These are phyloP conservation scores for Pugionium cornutum DNA, from an alignment of 345 rosid species.

Conservation along the genomic window DNA sequence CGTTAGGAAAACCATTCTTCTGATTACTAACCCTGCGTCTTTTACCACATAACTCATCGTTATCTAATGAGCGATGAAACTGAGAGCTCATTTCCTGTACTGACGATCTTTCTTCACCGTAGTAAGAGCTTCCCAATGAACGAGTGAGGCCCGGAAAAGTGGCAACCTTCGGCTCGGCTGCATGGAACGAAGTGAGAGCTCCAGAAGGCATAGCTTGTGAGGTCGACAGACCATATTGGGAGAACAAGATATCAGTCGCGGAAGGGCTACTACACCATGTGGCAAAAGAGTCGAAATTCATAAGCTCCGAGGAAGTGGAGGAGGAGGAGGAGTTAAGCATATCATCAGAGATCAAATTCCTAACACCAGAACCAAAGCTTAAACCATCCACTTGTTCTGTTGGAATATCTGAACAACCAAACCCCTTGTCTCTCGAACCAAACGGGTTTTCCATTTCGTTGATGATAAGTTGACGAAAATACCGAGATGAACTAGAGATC, in stretches of 20 bases:
- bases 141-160: slow-evolving; percentile 32
- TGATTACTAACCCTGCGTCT: slow-evolving; percentile 32
- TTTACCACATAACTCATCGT: slow-evolving; percentile 34
- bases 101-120: slow-evolving; percentile 49
- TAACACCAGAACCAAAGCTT: slow-evolving; percentile 54
- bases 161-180: slow-evolving; percentile 38
- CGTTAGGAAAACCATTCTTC: slow-evolving; percentile 37
- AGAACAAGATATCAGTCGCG: slow-evolving; percentile 47
- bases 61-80: slow-evolving; percentile 33
- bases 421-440: slow-evolving; percentile 60
- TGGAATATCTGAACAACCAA: slow-evolving; percentile 44
- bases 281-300: slow-evolving; percentile 65
- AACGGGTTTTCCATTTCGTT: slow-evolving; percentile 58
- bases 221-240: slow-evolving; percentile 47
- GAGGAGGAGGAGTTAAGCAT: slow-evolving; percentile 36
- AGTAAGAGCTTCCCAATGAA: slow-evolving; percentile 46
- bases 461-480: neutral
- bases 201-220: slow-evolving; percentile 48
- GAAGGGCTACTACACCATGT: slow-evolving; percentile 68
- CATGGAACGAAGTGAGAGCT: slow-evolving; percentile 42
- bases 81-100: slow-evolving; percentile 41
- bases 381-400: slow-evolving; percentile 50
- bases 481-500: neutral
- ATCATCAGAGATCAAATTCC: slow-evolving; percentile 51
- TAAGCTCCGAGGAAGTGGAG: slow-evolving; percentile 49